Conservation (phyloP, 257 asterid species). For the Datura wrightii region DNA sequence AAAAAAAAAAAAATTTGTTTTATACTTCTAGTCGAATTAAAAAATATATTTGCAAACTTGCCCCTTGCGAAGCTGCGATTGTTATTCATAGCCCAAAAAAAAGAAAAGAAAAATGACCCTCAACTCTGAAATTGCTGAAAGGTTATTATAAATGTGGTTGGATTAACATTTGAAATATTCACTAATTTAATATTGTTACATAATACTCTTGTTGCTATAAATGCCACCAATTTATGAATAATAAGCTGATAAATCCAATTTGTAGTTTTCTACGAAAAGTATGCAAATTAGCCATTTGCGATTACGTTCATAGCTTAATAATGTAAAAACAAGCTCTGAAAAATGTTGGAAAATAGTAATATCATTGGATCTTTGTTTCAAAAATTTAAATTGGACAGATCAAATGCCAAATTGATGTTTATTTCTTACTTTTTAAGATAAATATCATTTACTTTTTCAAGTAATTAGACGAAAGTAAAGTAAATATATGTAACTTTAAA, state of each 20-base stretch:
- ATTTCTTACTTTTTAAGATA: not conserved
- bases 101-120: not conserved
- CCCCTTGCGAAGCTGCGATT: not conserved
- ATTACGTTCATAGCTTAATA: not conserved
- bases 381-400: not conserved
- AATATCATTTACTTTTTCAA: too few species aligned
- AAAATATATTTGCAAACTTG: not conserved
- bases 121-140: not conserved
- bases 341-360: not conserved
- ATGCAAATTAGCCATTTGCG: not conserved
- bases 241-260: too few species aligned
- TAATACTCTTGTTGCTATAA: not conserved
- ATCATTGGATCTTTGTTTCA: not conserved
- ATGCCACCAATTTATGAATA: not conserved
- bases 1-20: too few species aligned
- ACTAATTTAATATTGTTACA: not conserved
- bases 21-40: not conserved
- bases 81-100: not conserved
- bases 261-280: not conserved
- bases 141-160: not conserved
- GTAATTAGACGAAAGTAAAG: not conserved
- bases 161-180: not conserved
- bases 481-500: not conserved
- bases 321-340: not conserved
- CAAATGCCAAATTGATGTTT: not conserved